These are phyloP conservation scores for Flagelloscypha sp. DNA, from an alignment of 768 basidiomycete species.

Conservation along the genomic window DNA sequence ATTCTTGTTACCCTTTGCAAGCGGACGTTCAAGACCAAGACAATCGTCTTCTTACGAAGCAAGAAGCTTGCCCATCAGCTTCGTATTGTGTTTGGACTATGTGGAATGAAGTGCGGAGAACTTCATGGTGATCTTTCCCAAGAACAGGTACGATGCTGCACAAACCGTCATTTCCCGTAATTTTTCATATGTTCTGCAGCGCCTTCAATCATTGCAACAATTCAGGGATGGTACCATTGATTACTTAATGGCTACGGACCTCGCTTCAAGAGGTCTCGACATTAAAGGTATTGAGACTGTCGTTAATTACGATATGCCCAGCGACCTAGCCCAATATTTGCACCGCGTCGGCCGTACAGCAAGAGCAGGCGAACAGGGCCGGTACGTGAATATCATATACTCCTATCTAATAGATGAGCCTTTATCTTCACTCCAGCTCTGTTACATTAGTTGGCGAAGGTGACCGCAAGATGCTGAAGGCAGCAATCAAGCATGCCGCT, in stretches of 20 bases:
- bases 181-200: constrained; percentile 34
- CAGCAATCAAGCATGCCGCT: constrained; percentile 82
- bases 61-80: constrained; percentile 98
- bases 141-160: constrained; percentile 70
- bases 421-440: constrained; percentile 43
- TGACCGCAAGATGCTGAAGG: constrained; percentile 94
- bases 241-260: constrained; percentile 92
- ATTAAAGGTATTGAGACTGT: constrained; percentile 97
- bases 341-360: constrained; percentile 98
- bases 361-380: constrained; percentile 85
- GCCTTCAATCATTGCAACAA: constrained; percentile 73
- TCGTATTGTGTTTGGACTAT: constrained; percentile 82
- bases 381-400: constrained; percentile 40
- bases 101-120: constrained; percentile 87
- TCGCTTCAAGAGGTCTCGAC: constrained; percentile 92
- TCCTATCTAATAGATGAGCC: neutral
- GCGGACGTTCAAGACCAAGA: constrained; percentile 73
- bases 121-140: constrained; percentile 93
- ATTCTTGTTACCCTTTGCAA: constrained; percentile 79
- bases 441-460: constrained; percentile 93
- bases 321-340: constrained; percentile 85
- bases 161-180: neutral
- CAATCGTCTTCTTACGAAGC: constrained; percentile 91
- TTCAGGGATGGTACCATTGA: constrained; percentile 88
- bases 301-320: constrained; percentile 99